Evolutionary conservation across 768 basidiomycete genomes (phyloP).

Genomic region (Dentipellis sp.): DNA sequence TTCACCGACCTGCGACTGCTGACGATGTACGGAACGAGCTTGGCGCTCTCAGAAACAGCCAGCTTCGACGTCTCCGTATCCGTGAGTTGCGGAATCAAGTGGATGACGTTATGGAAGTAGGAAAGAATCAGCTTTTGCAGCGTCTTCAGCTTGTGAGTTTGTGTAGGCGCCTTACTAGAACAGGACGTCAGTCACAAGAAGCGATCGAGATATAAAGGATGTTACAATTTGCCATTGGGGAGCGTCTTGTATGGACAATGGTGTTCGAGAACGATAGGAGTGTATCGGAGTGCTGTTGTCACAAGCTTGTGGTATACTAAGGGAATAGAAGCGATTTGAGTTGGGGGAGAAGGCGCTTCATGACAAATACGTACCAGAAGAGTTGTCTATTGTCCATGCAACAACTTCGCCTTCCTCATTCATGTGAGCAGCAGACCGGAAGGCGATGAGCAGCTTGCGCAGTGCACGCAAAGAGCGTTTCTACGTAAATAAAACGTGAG

Average conservation of each 20-base stretch:
- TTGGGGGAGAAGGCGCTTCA: neutral
- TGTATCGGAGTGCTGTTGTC: slow-evolving; percentile 78
- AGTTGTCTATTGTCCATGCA: slow-evolving; percentile 82
- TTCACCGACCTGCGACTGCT: slow-evolving; percentile 80
- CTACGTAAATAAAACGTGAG: slow-evolving; percentile 29
- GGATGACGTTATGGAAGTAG: slow-evolving; percentile 81
- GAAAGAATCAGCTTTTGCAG: slow-evolving; percentile 84
- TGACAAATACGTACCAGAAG: slow-evolving; percentile 43
- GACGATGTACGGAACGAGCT: slow-evolving; percentile 82
- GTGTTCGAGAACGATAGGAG: slow-evolving; percentile 79
- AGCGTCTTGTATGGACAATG: slow-evolving; percentile 84
- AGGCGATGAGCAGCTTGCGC: slow-evolving; percentile 78
- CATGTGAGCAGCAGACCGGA: slow-evolving; percentile 84
- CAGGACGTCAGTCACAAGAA: slow-evolving; percentile 1
- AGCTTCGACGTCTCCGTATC: slow-evolving; percentile 56
- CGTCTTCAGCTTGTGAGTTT: slow-evolving; percentile 72
- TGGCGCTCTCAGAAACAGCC: slow-evolving; percentile 77
- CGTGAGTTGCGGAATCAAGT: slow-evolving; percentile 68
- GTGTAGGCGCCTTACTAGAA: slow-evolving; percentile 72
- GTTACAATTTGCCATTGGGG: slow-evolving; percentile 80
- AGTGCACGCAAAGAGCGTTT: slow-evolving; percentile 79
- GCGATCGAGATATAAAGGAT: slow-evolving; percentile 6
- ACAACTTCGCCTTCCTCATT: slow-evolving; percentile 75
- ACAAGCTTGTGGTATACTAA: slow-evolving; percentile 93
- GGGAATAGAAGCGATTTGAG: neutral